Evolutionary conservation across 2,329 filamentous ascomycete species (phyloP).

Genomic region (Ustulina deusta): DNA sequence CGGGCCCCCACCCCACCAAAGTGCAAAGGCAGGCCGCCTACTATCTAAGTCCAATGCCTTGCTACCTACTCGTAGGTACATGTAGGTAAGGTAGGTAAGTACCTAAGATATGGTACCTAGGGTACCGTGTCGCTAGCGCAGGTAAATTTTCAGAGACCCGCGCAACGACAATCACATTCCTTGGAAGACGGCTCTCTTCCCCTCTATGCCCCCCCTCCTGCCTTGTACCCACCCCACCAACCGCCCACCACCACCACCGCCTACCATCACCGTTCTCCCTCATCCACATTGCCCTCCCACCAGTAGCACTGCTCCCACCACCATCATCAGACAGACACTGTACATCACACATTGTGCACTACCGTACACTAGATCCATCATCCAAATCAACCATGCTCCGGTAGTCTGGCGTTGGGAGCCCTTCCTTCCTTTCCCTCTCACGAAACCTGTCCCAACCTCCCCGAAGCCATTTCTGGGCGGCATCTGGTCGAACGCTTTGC

Average conservation of each 20-base stretch:
- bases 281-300: background rate
- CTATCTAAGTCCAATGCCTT: no score
- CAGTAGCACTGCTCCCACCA: background rate
- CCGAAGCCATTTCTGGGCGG: background rate
- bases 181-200: constrained; percentile 12
- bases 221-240: constrained; percentile 10
- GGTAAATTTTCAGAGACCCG: constrained; percentile 33
- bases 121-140: constrained; percentile 14
- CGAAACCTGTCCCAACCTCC: background rate
- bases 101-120: no score
- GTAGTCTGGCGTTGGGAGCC: constrained; percentile 30
- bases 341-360: background rate
- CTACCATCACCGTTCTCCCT: background rate
- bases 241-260: constrained; percentile 11
- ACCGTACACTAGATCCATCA: background rate
- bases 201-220: background rate
- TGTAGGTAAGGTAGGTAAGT: background rate
- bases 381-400: constrained; percentile 34
- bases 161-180: constrained; percentile 19
- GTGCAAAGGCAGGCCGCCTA: no score
- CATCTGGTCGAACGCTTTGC: background rate
- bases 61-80: no score
- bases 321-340: constrained; percentile 17
- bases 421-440: constrained; percentile 20
- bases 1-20: constrained; percentile 1